phyloP scores from a whole-genome alignment of 768 basidiomycete species.

The Floccularia luteovirens region DNA sequence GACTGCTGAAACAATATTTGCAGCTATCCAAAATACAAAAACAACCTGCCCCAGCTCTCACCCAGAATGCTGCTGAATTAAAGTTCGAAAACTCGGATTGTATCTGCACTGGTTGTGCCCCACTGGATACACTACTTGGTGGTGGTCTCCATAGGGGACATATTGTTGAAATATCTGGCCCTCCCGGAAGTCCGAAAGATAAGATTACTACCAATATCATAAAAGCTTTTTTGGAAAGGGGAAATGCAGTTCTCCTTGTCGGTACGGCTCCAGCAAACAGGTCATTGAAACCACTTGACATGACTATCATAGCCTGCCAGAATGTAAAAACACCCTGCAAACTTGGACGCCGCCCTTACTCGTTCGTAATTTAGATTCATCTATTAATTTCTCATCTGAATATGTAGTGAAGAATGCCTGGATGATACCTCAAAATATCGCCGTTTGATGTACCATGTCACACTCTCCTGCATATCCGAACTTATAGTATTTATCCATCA shows the following conservation, averaged over 20 bases:
- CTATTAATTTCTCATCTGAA: background rate
- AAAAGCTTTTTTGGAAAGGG: constrained; percentile 34
- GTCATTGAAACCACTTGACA: background rate
- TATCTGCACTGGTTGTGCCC: constrained; percentile 34
- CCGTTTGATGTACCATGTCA: constrained; percentile 28
- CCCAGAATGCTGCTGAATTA: constrained; percentile 54
- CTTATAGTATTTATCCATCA: constrained; percentile 53
- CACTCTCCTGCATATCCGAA: constrained; percentile 40
- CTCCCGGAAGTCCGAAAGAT: constrained; percentile 67
- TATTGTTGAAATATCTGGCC: constrained; percentile 69
- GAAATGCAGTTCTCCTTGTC: constrained; percentile 52
- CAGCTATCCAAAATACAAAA: constrained; percentile 25
- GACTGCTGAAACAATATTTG: constrained; percentile 38
- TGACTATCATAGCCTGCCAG: constrained; percentile 30
- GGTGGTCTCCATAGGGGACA: constrained; percentile 57
- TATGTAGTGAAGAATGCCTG: background rate
- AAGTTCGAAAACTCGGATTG: constrained; percentile 17
- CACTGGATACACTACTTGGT: constrained; percentile 51
- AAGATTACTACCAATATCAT: constrained; percentile 42
- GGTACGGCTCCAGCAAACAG: constrained; percentile 35
- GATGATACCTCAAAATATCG: constrained; percentile 4
- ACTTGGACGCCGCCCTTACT: constrained; percentile 17
- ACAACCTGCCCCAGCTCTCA: constrained; percentile 22
- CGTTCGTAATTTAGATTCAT: constrained; percentile 13
- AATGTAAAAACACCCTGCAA: constrained; percentile 31